Evolutionary conservation across 2,329 filamentous ascomycete species (phyloP).

Genomic region (Colletotrichum ledebouriae): DNA sequence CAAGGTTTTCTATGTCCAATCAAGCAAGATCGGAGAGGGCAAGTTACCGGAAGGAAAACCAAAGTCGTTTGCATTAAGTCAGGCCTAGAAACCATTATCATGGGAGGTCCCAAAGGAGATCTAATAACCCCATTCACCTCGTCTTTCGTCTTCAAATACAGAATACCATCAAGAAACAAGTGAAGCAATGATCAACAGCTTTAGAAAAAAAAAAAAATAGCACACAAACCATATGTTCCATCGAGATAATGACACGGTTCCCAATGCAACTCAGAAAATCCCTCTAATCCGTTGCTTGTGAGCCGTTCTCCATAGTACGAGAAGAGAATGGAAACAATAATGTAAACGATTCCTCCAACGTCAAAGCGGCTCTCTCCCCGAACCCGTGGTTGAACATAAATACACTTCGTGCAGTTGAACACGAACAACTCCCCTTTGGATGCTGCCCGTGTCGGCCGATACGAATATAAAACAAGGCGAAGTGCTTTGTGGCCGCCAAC

Average conservation of each 20-base stretch:
- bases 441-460: slow-evolving; percentile 27
- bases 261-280: slow-evolving; percentile 2
- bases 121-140: neutral
- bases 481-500: slow-evolving; percentile 13
- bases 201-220: neutral
- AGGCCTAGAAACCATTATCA: neutral
- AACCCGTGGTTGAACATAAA: slow-evolving; percentile 8
- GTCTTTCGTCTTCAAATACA: neutral
- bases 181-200: neutral
- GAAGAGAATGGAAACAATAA: neutral
- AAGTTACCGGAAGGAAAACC: neutral
- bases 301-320: no score
- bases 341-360: slow-evolving; percentile 11
- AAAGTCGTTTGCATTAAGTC: slow-evolving; percentile 18
- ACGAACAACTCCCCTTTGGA: slow-evolving; percentile 22
- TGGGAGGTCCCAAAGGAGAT: neutral
- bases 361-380: neutral
- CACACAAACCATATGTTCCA: neutral
- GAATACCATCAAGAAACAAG: neutral
- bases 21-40: no score
- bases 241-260: slow-evolving; percentile 9
- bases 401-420: slow-evolving; percentile 2
- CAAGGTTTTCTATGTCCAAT: no score
- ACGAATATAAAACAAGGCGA: slow-evolving; percentile 33
- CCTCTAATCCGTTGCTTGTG: no score